A percentile compares a stretch with the other conserved stretches of the same genome.
Conservation (phyloP, 345 rosid species). For the Fremontodendron californicum region DNA sequence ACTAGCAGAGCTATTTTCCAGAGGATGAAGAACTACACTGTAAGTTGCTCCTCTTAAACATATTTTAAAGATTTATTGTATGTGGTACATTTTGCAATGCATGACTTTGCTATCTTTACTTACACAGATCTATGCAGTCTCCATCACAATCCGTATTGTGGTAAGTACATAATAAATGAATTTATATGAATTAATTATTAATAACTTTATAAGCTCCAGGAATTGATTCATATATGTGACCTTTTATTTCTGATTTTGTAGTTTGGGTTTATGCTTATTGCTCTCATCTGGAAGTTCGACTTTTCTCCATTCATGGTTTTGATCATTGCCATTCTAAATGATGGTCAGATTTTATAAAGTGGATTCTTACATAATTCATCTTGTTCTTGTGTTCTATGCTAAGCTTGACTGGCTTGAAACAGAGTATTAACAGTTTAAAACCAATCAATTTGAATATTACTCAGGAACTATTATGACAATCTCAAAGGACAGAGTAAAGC, state of each 20-base stretch:
- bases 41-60: constrained; percentile 22
- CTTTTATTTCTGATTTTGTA: constrained; percentile 19
- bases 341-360: constrained; percentile 50
- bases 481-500: constrained; percentile 89
- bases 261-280: constrained; percentile 89
- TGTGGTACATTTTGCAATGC: not conserved
- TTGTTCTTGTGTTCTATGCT: not conserved
- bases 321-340: constrained; percentile 89
- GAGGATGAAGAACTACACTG: constrained; percentile 95
- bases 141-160: constrained; percentile 96
- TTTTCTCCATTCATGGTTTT: constrained; percentile 97
- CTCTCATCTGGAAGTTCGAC: constrained; percentile 80
- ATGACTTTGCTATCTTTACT: not conserved
- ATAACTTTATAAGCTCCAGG: not conserved
- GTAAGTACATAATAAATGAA: constrained; percentile 30
- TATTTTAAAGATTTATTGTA: not conserved
- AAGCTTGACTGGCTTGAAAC: not conserved
- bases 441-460: not conserved
- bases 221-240: not conserved
- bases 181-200: constrained; percentile 7
- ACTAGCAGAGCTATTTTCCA: constrained; percentile 91
- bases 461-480: constrained; percentile 94
- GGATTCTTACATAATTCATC: not conserved
- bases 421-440: not conserved
- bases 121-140: constrained; percentile 82